Percentiles rank a stretch among this genome's conserved stretches.
phyloP scores from a whole-genome alignment of 208 protist genomes.

The Blechomonas ayalai region DNA sequence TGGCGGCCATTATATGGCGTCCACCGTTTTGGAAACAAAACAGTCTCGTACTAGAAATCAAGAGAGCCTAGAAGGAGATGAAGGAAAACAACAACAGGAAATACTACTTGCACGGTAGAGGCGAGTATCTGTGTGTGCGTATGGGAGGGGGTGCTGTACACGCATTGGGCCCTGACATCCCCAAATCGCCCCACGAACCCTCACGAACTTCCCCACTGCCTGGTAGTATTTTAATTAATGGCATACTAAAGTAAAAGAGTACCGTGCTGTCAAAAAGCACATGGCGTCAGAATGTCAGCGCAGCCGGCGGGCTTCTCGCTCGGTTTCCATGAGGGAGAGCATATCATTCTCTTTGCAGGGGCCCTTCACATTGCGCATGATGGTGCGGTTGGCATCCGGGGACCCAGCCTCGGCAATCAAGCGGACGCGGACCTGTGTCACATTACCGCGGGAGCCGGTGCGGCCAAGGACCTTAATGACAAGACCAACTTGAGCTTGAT shows the following conservation, averaged over 20 bases:
- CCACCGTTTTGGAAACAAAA: background rate
- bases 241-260: too few relatives aligned
- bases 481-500: constrained; percentile 91
- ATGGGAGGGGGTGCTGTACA: too few relatives aligned
- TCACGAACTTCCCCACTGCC: too few relatives aligned
- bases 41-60: constrained; percentile 3
- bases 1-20: constrained; percentile 13
- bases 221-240: too few relatives aligned
- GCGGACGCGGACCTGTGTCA: constrained; percentile 97
- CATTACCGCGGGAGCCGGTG: constrained; percentile 99
- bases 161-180: too few relatives aligned
- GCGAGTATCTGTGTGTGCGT: too few relatives aligned
- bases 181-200: too few relatives aligned
- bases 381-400: constrained; percentile 89
- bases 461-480: constrained; percentile 98
- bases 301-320: constrained; percentile 99
- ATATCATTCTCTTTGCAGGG: constrained; percentile 98
- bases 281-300: constrained; percentile 96
- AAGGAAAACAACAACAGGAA: background rate
- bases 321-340: constrained; percentile 99
- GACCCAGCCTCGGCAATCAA: constrained; percentile 90
- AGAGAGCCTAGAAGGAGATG: constrained; percentile 4
- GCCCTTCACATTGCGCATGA: constrained; percentile 99
- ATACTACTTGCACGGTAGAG: background rate
- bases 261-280: too few relatives aligned